Evolutionary conservation across 768 basidiomycete genomes (phyloP).

Genomic region (Tylopilus balloui): DNA sequence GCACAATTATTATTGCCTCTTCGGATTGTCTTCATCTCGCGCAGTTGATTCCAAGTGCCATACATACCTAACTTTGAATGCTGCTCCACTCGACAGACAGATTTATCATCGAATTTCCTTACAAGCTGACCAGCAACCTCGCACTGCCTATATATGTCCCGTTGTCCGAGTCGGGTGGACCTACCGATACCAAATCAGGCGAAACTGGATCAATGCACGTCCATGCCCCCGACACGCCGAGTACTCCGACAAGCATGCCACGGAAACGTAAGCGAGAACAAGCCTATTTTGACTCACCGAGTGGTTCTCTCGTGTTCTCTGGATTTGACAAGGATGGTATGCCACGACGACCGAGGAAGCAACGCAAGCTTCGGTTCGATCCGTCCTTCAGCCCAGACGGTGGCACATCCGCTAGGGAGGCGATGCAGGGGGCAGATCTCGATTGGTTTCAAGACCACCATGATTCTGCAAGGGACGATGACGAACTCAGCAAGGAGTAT

Average conservation of each 20-base stretch:
- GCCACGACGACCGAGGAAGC: conserved; percentile 29
- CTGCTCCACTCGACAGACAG: conserved; percentile 7
- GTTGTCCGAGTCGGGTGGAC: neutral
- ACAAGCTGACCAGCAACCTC: conserved; percentile 8
- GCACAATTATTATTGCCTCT: too few species aligned
- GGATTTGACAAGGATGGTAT: conserved; percentile 30
- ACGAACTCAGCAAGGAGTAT: neutral
- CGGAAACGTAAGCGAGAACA: conserved; percentile 29
- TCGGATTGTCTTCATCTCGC: neutral
- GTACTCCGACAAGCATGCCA: conserved; percentile 19
- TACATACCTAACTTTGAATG: conserved; percentile 3
- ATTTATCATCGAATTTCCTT: conserved; percentile 19
- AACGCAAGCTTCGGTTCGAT: conserved; percentile 24
- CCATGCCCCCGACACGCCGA: conserved; percentile 21
- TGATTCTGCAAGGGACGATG: neutral
- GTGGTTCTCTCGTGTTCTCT: conserved; percentile 24
- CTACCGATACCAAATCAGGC: neutral
- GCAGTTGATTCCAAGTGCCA: neutral
- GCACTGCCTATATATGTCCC: neutral
- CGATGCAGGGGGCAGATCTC: neutral
- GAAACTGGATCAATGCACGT: neutral
- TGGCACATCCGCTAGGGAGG: neutral
- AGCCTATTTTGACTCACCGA: conserved; percentile 28
- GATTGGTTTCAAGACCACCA: conserved; percentile 2
- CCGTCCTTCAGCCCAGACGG: conserved; percentile 21